Base-by-base conservation (phyloP, 2,329 filamentous ascomycete genomes). In the Aureobasidium sp. region DNA sequence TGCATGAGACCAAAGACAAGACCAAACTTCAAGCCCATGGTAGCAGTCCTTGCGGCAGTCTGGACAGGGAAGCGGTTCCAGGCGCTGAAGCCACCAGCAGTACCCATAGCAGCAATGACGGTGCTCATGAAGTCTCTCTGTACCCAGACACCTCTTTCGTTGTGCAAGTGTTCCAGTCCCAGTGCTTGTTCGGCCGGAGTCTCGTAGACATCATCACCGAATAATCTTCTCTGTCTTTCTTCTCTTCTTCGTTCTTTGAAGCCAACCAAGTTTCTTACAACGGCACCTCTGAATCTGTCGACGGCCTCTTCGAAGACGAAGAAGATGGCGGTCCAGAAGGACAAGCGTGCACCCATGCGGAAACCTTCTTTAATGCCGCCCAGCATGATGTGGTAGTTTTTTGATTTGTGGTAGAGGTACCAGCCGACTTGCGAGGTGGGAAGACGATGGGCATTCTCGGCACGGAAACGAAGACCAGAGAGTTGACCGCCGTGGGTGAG, bases 351-450 rank as follows among this genome's bases (percentile, higher is more conserved):
- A 1, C 88, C 91, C 81, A 94, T 90, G 66, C 82, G 85, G 54
- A 90, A 68, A 0, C 91, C 94, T 69, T 96, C 91, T 58, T 84
- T 84, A 21, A 95, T 78, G 0, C 89, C 93, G 6, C 88, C 89
- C 27, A 88, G 82, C 68, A 90, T 86, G 57, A 88, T 83, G 69
- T 91, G 85, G 77, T 99, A 97, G 75, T 96, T 97, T 76, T 97
- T 97, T 72, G 86, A 90, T 77, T 97, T 97, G 79, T 97, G 93
- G 75, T 99, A 99, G n/a, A 97, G 83, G 72, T 93, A 99, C 94
- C 94, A 99, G 21, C 91, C 93, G 2, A 86, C 85, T 30, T 90
- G 86, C 1, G 87, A 87, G 3, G 84, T 86, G 25, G 94, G 94
- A 64, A 97, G 85, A 66, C 93, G 89, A 79, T 99, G 94, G 1